phyloP scores from a whole-genome alignment of 352 stramenopile species.

The Saprolegnia parasitica region DNA sequence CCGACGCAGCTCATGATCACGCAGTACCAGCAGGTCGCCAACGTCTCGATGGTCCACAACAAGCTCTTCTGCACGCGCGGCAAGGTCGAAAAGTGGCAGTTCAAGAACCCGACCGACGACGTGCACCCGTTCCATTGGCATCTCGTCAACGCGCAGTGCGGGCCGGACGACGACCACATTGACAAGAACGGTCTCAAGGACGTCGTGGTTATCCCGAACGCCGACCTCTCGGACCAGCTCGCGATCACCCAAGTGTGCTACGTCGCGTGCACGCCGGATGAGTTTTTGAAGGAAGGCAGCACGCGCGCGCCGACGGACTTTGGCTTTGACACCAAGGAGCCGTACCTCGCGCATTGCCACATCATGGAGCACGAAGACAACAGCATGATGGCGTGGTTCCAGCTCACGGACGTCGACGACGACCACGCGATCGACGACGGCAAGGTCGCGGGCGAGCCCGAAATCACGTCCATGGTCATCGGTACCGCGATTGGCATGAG shows the following conservation, averaged over 20 bases:
- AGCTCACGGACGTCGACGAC: conserved; percentile 46
- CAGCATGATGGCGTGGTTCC: conserved; percentile 65
- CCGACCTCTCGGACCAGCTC: conserved; percentile 35
- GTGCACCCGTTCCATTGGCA: conserved; percentile 76
- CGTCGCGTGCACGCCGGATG: conserved; percentile 62
- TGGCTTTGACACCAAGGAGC: conserved; percentile 56
- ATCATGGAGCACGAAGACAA: conserved; percentile 78
- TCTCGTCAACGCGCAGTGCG: conserved; percentile 66
- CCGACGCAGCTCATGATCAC: conserved; percentile 43
- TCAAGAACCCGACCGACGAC: conserved; percentile 72
- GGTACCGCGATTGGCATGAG: conserved; percentile 67
- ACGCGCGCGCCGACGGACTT: conserved; percentile 50
- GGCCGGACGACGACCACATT: conserved; percentile 54
- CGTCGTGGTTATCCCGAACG: conserved; percentile 69
- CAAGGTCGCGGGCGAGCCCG: conserved; percentile 30
- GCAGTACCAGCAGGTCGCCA: conserved; percentile 50
- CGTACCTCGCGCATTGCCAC: conserved; percentile 72
- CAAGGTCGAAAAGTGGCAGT: conserved; percentile 74
- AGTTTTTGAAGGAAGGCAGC: conserved; percentile 54
- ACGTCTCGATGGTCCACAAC: conserved; percentile 45
- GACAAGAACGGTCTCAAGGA: conserved; percentile 65
- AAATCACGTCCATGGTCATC: conserved; percentile 49
- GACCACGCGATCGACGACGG: conserved; percentile 41
- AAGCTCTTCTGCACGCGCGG: conserved; percentile 57
- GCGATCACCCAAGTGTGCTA: conserved; percentile 68